These are phyloP conservation scores for Pseudonitzschia delicatissima DNA, from an alignment of 108 stramenopile genomes.

Conservation along the genomic window DNA sequence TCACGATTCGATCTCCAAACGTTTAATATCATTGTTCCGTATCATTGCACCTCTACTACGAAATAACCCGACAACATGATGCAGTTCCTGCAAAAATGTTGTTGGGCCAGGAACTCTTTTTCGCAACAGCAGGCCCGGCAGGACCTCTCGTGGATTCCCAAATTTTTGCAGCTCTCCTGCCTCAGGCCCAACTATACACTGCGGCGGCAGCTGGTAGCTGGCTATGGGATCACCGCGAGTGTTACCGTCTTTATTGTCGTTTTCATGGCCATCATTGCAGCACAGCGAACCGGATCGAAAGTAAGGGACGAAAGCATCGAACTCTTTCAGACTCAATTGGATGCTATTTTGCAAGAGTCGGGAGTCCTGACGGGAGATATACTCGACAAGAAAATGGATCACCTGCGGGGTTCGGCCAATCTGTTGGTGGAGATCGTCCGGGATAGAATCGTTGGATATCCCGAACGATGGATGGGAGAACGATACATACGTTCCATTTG, in stretches of 20 bases:
- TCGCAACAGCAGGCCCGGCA: not conserved
- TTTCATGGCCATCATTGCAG: conserved; percentile 27
- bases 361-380: conserved; percentile 18
- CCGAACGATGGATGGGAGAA: conserved; percentile 28
- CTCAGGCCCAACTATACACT: conserved; percentile 49
- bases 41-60: too few relatives aligned
- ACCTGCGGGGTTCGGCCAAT: conserved; percentile 14
- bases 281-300: conserved; percentile 25
- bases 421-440: conserved; percentile 38
- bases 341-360: conserved; percentile 22
- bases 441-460: conserved; percentile 59
- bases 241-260: conserved; percentile 42
- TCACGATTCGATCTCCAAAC: too few relatives aligned
- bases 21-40: too few relatives aligned
- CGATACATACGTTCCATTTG: conserved; percentile 41
- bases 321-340: conserved; percentile 22
- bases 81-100: too few relatives aligned
- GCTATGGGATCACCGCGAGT: conserved; percentile 42
- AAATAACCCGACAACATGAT: too few relatives aligned
- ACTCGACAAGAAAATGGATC: conserved; percentile 24
- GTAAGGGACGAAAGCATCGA: conserved; percentile 29
- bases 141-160: not conserved
- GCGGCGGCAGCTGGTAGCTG: conserved; percentile 45
- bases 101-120: too few relatives aligned
- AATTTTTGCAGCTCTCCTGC: conserved; percentile 18